Percentiles rank a stretch among this genome's conserved stretches.
phyloP scores from a whole-genome alignment of 768 basidiomycete species.

The Tephrocybe sp. region DNA sequence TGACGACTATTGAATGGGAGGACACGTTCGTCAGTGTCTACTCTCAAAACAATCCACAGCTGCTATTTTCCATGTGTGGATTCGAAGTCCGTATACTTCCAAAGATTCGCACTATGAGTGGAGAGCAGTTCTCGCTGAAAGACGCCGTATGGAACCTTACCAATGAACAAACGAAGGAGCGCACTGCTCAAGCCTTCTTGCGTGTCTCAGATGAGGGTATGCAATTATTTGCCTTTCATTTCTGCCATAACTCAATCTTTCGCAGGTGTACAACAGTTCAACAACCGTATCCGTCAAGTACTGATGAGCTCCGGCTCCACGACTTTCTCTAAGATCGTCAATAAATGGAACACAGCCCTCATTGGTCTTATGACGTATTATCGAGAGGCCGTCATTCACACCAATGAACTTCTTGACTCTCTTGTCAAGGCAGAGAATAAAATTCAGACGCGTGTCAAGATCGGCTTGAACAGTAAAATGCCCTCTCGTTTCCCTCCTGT shows the following conservation, averaged over 20 bases:
- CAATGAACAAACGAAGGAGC: constrained; percentile 95
- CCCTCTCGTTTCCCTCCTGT: constrained; percentile 98
- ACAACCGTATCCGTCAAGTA: constrained; percentile 94
- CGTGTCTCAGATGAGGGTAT: constrained; percentile 93
- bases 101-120: constrained; percentile 92
- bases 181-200: constrained; percentile 96
- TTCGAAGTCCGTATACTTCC: constrained; percentile 98
- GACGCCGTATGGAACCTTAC: constrained; percentile 97
- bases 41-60: constrained; percentile 95
- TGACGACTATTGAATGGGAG: constrained; percentile 99
- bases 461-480: constrained; percentile 99
- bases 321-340: constrained; percentile 98
- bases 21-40: constrained; percentile 97
- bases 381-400: constrained; percentile 96
- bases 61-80: constrained; percentile 98
- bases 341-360: constrained; percentile 96
- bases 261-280: constrained; percentile 89
- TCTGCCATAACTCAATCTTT: constrained; percentile 5
- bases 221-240: neutral
- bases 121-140: constrained; percentile 95
- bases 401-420: constrained; percentile 92
- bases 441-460: constrained; percentile 99
- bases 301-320: constrained; percentile 99
- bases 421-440: constrained; percentile 99
- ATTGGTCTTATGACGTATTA: constrained; percentile 98